Evolutionary conservation across 2,329 filamentous ascomycete genomes (phyloP).

Genomic region (Trichophyton rubrum): DNA sequence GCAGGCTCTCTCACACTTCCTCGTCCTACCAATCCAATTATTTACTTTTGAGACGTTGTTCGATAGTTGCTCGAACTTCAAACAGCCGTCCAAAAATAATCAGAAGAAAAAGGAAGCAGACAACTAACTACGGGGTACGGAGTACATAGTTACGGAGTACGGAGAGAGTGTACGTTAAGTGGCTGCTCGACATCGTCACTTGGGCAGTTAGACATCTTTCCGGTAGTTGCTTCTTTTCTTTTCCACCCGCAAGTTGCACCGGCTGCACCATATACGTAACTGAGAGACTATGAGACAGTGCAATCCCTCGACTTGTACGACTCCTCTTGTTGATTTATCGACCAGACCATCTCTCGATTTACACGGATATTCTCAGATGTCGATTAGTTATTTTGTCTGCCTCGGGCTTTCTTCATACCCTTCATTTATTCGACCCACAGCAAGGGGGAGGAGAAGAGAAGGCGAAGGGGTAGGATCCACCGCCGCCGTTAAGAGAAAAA

Average conservation of each 20-base stretch:
- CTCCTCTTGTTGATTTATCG: neutral
- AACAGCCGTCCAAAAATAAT: neutral
- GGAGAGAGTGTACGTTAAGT: neutral
- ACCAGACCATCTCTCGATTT: neutral
- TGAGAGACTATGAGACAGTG: neutral
- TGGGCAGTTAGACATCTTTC: neutral
- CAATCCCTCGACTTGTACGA: neutral
- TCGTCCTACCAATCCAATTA: slow-evolving; percentile 1
- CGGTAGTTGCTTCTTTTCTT: neutral
- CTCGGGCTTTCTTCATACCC: neutral
- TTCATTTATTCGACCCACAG: slow-evolving; percentile 2
- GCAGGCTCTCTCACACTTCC: neutral
- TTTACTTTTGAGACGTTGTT: neutral
- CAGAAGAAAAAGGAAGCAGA: neutral
- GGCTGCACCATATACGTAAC: neutral
- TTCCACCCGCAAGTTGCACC: neutral
- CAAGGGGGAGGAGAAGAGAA: neutral
- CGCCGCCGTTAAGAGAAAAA: neutral
- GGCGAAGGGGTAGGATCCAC: neutral
- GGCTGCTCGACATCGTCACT: neutral
- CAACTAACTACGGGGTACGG: neutral
- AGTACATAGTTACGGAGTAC: neutral
- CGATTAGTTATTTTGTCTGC: neutral
- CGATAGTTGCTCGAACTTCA: slow-evolving; percentile 2
- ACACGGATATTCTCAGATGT: neutral